Percentiles rank a stretch among this genome's conserved stretches.
phyloP scores from a whole-genome alignment of 202 grass and related monocot species.

The Dendrocalamus latiflorus region DNA sequence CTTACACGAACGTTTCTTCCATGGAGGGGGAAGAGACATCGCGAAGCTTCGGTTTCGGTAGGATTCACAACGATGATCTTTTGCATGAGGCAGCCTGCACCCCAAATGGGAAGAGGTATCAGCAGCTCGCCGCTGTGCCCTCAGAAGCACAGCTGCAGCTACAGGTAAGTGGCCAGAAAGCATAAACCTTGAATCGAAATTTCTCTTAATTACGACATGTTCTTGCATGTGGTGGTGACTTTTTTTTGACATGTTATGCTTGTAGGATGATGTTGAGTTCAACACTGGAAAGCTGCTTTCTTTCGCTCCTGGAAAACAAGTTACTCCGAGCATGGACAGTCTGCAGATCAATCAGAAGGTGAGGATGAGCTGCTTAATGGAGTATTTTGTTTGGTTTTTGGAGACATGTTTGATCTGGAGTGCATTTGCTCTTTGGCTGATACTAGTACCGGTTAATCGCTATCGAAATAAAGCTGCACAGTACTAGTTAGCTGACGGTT shows the following conservation, averaged over 20 bases:
- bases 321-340: neutral
- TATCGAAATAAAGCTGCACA: neutral
- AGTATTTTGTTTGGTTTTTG: neutral
- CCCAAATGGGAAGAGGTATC: conserved; percentile 19
- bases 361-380: neutral
- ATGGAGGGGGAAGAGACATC: conserved; percentile 21
- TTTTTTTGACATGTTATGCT: neutral
- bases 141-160: conserved; percentile 3
- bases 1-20: conserved; percentile 16
- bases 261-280: conserved; percentile 19
- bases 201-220: neutral
- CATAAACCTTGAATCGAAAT: neutral
- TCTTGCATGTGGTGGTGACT: neutral
- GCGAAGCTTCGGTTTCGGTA: conserved; percentile 29
- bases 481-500: conserved; percentile 13
- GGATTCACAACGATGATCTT: neutral
- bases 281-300: conserved; percentile 30
- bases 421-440: conserved; percentile 1
- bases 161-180: conserved; percentile 4
- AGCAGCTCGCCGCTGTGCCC: neutral
- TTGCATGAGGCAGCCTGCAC: neutral
- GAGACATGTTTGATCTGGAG: neutral
- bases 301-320: conserved; percentile 21
- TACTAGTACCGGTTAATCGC: neutral
- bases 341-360: conserved; percentile 36